phyloP scores from a whole-genome alignment of 257 asterid genomes.

The Solanum bulbocastanum region DNA sequence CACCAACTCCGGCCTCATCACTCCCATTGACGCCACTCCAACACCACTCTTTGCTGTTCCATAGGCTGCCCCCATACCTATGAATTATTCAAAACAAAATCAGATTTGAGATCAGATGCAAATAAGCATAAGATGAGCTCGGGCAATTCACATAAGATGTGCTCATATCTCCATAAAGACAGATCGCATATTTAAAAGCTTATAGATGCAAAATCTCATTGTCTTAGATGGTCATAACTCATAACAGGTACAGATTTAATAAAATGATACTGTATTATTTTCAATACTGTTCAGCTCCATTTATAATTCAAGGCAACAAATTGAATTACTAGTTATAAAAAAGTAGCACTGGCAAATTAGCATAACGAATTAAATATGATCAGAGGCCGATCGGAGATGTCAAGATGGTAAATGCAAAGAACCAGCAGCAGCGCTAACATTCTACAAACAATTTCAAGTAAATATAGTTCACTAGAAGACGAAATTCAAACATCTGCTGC shows the following conservation, averaged over 20 bases:
- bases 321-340: background rate
- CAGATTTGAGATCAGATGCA: background rate
- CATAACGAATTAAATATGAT: background rate
- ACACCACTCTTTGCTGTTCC: constrained; percentile 89
- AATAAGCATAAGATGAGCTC: background rate
- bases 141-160: background rate
- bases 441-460: background rate
- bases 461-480: background rate
- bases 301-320: background rate
- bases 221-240: background rate
- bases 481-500: background rate
- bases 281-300: background rate
- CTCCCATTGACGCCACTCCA: constrained; percentile 88
- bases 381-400: background rate
- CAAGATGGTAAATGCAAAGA: background rate
- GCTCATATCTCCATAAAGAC: background rate
- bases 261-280: background rate
- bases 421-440: background rate
- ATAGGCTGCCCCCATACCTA: constrained; percentile 86
- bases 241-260: background rate
- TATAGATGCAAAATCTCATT: background rate
- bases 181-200: background rate
- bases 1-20: constrained; percentile 82
- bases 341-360: background rate
- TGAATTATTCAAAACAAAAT: background rate